Evolutionary conservation across 2,329 filamentous ascomycete species (phyloP), one percentile per base, ranked within the genome.

Genomic region (Fusarium musae): DNA sequence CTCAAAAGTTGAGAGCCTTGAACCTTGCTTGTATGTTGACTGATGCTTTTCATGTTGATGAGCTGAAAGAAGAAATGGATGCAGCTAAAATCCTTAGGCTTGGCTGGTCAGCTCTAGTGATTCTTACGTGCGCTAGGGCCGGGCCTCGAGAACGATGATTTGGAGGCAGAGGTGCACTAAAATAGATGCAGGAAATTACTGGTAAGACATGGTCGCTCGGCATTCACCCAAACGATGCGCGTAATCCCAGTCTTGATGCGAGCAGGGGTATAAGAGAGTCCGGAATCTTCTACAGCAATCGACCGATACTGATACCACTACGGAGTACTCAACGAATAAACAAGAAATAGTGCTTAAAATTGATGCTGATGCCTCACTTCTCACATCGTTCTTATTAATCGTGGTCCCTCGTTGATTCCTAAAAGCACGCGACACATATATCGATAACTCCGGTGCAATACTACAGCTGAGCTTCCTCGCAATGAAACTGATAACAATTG

Each of bases 71-170:
- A 64, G 50, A 67, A 13, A 49, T 39, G 40, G n/a, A 52, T 40
- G 52, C 40, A 39, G 59, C 66, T 70, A 70, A 66, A 36, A 59
- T 59, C 52, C 52, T 43, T 59, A 13, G 53, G 28, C 59, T n/a
- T 50, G 9, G 47, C 32, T 44, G 23, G 66, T 70, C 49, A 70
- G 60, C 67, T 58, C 67, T 70, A 70, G 59, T 49, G 37, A 37
- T 40, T 43, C 32, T 19, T 54, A 36, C 60, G 39, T 60, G 49
- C 66, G 37, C 67, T 70, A 66, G 66, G 67, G 28, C 47, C 47
- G 60, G 67, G 66, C 58, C 66, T 64, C 65, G 26, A 43, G 39
- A 56, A 30, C 32, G 15, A 32, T 67, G 34, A 52, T 67, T 43
- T 66, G 44, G 39, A 39, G 59, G 39, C 32, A n/a, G 19, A 37